Percentiles rank a stretch among this genome's conserved stretches.
Evolutionary conservation across 768 basidiomycete species (phyloP).

Genomic region (Grammothele lineata): DNA sequence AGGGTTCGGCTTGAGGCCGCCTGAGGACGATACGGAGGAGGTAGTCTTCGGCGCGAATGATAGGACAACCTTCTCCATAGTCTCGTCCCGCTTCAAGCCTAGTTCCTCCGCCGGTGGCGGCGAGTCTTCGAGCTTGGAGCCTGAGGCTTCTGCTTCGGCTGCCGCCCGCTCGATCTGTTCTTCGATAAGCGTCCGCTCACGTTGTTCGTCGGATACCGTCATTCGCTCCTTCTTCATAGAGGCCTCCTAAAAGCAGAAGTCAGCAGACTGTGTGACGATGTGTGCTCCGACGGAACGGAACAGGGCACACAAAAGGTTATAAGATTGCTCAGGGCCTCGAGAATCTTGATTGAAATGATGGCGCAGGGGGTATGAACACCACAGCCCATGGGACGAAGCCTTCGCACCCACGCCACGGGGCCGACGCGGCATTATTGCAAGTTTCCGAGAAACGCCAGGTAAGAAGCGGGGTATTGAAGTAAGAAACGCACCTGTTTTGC

Average conservation of each 20-base stretch:
- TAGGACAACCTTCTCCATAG: slow-evolving; percentile 68
- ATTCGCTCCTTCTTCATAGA: slow-evolving; percentile 88
- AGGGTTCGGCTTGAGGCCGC: slow-evolving; percentile 27
- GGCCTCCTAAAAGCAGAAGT: slow-evolving; percentile 51
- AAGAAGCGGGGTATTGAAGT: no score
- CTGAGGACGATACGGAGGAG: slow-evolving; percentile 15
- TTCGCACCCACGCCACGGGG: no score
- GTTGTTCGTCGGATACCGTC: slow-evolving; percentile 90
- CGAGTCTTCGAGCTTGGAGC: slow-evolving; percentile 19
- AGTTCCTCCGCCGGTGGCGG: slow-evolving; percentile 41
- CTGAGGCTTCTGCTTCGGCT: slow-evolving; percentile 36
- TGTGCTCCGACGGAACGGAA: no score
- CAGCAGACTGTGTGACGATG: not conserved
- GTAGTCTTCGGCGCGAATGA: slow-evolving; percentile 58
- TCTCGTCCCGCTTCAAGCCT: slow-evolving; percentile 70
- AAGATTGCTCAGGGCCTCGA: no score
- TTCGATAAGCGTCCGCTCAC: slow-evolving; percentile 82
- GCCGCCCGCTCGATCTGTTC: slow-evolving; percentile 93
- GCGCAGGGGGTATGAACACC: no score
- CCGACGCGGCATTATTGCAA: no score
- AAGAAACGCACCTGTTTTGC: slow-evolving; percentile 70
- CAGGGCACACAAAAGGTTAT: no score
- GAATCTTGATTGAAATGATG: no score
- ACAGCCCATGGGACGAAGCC: no score
- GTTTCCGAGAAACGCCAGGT: no score